phyloP scores from a whole-genome alignment of 345 rosid species.

The Draba incana region DNA sequence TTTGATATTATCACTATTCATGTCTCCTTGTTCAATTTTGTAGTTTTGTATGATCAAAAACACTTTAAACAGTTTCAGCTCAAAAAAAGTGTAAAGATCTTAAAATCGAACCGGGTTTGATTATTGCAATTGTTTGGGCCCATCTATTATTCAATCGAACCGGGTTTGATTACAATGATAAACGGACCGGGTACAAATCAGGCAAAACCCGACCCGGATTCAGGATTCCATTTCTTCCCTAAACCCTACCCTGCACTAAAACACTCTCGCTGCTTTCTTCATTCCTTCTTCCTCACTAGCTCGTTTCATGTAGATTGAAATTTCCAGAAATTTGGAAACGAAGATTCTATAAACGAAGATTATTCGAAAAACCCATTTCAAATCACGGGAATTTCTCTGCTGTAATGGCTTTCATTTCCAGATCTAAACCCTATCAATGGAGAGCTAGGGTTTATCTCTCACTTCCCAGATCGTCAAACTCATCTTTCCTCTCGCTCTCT shows the following conservation, averaged over 20 bases:
- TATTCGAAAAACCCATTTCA: background rate
- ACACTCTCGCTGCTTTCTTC: slow-evolving; percentile 13
- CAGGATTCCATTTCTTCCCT: slow-evolving; percentile 24
- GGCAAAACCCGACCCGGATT: slow-evolving; percentile 37
- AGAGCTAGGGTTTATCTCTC: slow-evolving; percentile 43
- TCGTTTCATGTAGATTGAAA: slow-evolving; percentile 22
- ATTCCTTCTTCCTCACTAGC: background rate
- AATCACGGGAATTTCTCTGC: background rate
- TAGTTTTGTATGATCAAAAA: background rate
- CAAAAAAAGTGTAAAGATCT: background rate
- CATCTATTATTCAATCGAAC: background rate
- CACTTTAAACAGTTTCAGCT: background rate
- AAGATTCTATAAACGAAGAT: background rate
- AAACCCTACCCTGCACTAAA: slow-evolving; percentile 33
- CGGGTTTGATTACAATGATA: background rate
- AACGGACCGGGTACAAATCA: slow-evolving; percentile 16
- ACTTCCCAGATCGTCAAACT: slow-evolving; percentile 43
- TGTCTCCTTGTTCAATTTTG: background rate
- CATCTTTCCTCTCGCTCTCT: slow-evolving; percentile 25
- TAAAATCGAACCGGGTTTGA: background rate
- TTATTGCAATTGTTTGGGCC: slow-evolving; percentile 2
- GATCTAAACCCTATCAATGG: slow-evolving; percentile 49
- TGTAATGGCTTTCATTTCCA: slow-evolving; percentile 52
- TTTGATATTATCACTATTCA: background rate
- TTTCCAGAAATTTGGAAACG: background rate